Conservation (phyloP, 2,329 filamentous ascomycete genomes). For the Bisporella sp. region DNA sequence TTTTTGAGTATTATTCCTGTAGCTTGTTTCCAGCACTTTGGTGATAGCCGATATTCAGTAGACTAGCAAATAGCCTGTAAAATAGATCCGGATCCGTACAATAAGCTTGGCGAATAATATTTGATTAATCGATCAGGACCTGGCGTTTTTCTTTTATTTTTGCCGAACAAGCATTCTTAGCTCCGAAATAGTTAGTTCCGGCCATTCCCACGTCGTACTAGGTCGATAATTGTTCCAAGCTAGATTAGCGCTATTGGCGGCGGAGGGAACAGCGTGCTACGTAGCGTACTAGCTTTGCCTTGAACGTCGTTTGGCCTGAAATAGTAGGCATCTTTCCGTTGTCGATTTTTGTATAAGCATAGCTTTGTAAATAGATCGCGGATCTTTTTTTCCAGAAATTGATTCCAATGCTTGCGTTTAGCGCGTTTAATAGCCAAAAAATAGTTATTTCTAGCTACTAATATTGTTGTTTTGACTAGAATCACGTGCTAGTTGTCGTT, state of each 20-base stretch:
- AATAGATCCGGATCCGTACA: background rate
- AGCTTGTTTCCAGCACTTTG: background rate
- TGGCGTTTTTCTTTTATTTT: background rate
- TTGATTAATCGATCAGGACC: background rate
- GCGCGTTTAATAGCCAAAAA: background rate
- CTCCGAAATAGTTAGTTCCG: background rate
- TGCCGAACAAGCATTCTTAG: background rate
- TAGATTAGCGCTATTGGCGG: background rate
- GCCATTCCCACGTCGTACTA: background rate
- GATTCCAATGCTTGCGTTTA: background rate
- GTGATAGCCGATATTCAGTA: background rate
- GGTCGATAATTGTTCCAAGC: background rate
- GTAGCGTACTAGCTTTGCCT: background rate
- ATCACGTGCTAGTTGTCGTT: background rate
- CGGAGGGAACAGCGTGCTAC: background rate
- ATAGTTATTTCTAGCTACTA: background rate
- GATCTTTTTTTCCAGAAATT: background rate
- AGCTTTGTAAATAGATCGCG: background rate
- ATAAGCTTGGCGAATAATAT: background rate
- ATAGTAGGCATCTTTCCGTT: background rate
- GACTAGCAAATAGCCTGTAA: background rate
- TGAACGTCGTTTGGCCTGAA: background rate
- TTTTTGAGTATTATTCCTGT: constrained; percentile 2
- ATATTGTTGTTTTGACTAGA: background rate
- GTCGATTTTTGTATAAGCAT: background rate